A percentile compares a stretch with the other conserved stretches of the same genome.
phyloP scores from a whole-genome alignment of 306 rosid species.

The Pterocarpus macrocarpus region DNA sequence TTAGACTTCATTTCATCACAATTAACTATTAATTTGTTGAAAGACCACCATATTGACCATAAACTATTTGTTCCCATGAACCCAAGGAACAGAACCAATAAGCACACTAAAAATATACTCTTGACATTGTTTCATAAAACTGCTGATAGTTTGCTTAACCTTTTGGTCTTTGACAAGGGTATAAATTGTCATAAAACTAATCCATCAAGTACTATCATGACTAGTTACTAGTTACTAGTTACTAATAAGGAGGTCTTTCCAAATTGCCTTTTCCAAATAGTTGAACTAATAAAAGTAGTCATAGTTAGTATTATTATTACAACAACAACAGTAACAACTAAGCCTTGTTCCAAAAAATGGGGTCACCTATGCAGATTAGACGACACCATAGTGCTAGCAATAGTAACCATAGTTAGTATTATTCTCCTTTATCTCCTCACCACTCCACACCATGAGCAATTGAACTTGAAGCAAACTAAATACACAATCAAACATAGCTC shows the following conservation, averaged over 20 bases:
- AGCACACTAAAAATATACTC: neutral
- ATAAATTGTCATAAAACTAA: neutral
- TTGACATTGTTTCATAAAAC: constrained; percentile 4
- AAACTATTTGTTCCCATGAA: constrained; percentile 29
- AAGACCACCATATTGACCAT: constrained; percentile 13
- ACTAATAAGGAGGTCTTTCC: neutral
- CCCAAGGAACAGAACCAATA: constrained; percentile 30
- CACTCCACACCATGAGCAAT: constrained; percentile 5
- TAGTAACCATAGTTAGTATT: too few relatives aligned
- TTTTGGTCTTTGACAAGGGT: neutral
- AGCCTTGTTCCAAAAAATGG: too few relatives aligned
- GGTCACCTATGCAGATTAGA: too few relatives aligned
- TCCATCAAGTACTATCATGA: neutral
- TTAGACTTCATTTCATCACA: constrained; percentile 18
- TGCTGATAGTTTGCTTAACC: neutral
- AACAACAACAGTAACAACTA: neutral
- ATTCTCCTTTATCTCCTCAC: constrained; percentile 7
- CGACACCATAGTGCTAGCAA: too few relatives aligned
- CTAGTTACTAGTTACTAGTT: too few relatives aligned
- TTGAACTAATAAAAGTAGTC: neutral
- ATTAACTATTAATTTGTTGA: constrained; percentile 7
- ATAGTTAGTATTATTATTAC: neutral
- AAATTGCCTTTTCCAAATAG: neutral
- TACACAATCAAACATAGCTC: constrained; percentile 3
- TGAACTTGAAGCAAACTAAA: constrained; percentile 25